Conservation (phyloP, 257 asterid genomes). For the Solanum sitiens region DNA sequence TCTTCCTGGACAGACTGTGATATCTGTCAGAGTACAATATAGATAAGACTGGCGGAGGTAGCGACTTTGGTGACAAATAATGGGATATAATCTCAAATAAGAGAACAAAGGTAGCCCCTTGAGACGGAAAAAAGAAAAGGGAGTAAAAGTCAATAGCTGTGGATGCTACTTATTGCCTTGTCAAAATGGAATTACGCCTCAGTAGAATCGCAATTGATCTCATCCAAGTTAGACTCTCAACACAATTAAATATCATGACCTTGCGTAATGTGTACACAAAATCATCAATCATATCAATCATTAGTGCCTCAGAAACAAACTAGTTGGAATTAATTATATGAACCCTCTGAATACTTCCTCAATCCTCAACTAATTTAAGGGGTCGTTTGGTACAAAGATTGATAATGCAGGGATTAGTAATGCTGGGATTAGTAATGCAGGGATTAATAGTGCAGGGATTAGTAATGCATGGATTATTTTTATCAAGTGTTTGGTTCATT, state of each 20-base stretch:
- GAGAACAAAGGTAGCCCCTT: not conserved
- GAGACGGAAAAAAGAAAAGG: not conserved
- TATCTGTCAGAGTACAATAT: not conserved
- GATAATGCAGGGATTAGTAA: no score
- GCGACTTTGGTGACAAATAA: not conserved
- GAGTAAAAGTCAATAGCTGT: not conserved
- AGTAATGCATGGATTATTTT: no score
- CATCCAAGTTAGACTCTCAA: not conserved
- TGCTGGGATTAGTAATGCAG: no score
- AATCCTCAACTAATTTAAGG: not conserved
- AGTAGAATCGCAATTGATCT: not conserved
- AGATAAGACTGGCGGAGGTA: not conserved
- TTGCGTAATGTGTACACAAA: not conserved
- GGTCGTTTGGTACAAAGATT: no score
- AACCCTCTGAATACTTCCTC: not conserved
- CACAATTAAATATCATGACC: not conserved
- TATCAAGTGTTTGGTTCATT: no score
- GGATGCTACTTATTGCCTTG: not conserved
- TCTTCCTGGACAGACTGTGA: not conserved
- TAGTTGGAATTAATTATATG: not conserved
- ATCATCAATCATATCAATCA: not conserved
- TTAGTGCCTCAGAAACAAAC: not conserved
- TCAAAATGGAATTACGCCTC: not conserved
- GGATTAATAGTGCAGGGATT: no score
- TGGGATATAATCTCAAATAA: not conserved